phyloP scores from a whole-genome alignment of 1,284 basidiomycete genomes.

The Pisolithus thermaeus region DNA sequence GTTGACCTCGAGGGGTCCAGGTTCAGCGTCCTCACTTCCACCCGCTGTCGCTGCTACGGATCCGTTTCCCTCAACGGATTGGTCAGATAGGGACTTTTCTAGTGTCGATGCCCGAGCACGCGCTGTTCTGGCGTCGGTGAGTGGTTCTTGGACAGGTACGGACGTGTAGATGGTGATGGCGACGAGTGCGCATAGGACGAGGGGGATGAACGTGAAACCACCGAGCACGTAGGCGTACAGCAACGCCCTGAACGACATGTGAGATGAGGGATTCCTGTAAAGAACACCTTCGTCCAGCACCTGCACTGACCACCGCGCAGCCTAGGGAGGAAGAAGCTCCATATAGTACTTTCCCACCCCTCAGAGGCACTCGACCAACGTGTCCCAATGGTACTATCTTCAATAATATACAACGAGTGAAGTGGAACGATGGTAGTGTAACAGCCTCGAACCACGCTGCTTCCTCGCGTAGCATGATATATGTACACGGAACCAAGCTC shows the following conservation, averaged over 20 bases:
- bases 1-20: constrained; percentile 32
- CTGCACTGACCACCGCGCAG: not conserved
- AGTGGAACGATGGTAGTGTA: not conserved
- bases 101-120: constrained; percentile 16
- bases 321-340: not conserved
- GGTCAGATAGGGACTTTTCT: constrained; percentile 25
- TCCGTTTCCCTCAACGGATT: not conserved
- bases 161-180: constrained; percentile 71
- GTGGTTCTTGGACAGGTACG: constrained; percentile 56
- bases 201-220: constrained; percentile 80
- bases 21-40: constrained; percentile 21
- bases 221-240: constrained; percentile 83
- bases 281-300: not conserved
- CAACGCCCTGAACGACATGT: constrained; percentile 60
- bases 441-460: not conserved
- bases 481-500: not conserved
- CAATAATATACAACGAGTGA: no score
- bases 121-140: constrained; percentile 36
- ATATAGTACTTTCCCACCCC: not conserved
- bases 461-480: not conserved
- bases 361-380: not conserved
- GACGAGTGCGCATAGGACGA: constrained; percentile 53
- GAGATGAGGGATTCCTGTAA: not conserved
- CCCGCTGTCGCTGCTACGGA: not conserved
- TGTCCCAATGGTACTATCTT: not conserved